These are phyloP conservation scores for Cystobasidiaceae sp. DNA, from an alignment of 1,284 basidiomycete genomes.

Conservation along the genomic window DNA sequence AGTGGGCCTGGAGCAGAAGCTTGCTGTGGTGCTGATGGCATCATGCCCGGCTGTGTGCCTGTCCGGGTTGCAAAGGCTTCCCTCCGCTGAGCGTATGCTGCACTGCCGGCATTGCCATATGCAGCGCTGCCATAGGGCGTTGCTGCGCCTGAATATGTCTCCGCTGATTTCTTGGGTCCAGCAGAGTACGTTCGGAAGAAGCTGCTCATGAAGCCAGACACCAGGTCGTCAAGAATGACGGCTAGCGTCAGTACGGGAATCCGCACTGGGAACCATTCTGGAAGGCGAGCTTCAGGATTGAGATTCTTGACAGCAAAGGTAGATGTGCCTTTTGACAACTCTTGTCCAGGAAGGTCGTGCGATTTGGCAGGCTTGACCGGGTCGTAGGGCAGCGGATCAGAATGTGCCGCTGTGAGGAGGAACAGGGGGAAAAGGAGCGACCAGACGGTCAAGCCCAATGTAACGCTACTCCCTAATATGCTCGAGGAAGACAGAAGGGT, in stretches of 20 bases:
- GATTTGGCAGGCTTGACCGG: conserved; percentile 65
- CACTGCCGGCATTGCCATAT: not conserved
- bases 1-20: not conserved
- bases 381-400: conserved; percentile 35
- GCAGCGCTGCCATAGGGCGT: conserved; percentile 35
- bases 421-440: conserved; percentile 63
- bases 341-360: conserved; percentile 64
- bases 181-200: conserved; percentile 44
- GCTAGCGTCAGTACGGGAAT: conserved; percentile 66
- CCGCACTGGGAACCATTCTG: conserved; percentile 56
- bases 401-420: conserved; percentile 35
- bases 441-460: conserved; percentile 66
- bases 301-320: conserved; percentile 45
- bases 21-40: not conserved
- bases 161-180: conserved; percentile 19
- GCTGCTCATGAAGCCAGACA: conserved; percentile 60
- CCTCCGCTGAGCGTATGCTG: conserved; percentile 25
- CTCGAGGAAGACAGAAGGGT: conserved; percentile 33
- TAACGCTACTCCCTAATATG: conserved; percentile 19
- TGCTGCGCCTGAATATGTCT: conserved; percentile 32
- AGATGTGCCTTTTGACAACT: conserved; percentile 60
- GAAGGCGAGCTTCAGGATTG: conserved; percentile 22
- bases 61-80: conserved; percentile 20
- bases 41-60: conserved; percentile 1
- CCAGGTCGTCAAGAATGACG: conserved; percentile 65